Evolutionary conservation across 176 grass and related monocot genomes (phyloP).

Genomic region (Phragmites australis): DNA sequence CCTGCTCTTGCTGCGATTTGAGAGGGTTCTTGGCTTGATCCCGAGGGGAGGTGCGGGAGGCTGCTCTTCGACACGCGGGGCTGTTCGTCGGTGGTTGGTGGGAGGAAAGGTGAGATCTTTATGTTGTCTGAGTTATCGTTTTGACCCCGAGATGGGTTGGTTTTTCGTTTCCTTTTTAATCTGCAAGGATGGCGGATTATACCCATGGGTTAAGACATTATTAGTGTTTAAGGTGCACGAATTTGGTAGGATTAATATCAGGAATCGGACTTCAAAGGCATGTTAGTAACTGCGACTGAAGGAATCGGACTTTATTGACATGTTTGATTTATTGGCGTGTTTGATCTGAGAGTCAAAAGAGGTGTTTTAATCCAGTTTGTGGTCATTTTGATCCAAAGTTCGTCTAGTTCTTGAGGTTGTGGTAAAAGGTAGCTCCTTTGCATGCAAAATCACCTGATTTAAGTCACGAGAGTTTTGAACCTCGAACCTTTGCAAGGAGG

Average conservation of each 20-base stretch:
- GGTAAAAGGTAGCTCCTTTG: conserved; percentile 7
- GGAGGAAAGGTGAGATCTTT: conserved; percentile 46
- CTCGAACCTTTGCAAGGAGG: conserved; percentile 1
- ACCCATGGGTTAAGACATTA: too few relatives aligned
- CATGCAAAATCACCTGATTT: conserved; percentile 14
- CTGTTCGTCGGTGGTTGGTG: conserved; percentile 11
- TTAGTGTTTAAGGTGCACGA: too few relatives aligned
- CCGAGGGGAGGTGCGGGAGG: neutral
- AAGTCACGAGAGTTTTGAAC: conserved; percentile 8
- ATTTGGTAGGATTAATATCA: too few relatives aligned
- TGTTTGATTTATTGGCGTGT: too few relatives aligned
- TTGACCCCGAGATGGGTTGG: conserved; percentile 7
- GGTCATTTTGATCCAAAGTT: conserved; percentile 14
- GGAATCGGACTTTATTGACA: too few relatives aligned
- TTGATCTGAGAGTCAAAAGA: too few relatives aligned
- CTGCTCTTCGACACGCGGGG: neutral
- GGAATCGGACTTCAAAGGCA: too few relatives aligned
- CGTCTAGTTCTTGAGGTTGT: too few relatives aligned
- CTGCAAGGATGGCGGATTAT: neutral
- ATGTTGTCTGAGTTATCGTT: too few relatives aligned
- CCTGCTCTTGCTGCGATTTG: conserved; percentile 5
- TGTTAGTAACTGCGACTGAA: too few relatives aligned
- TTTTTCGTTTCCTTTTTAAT: neutral
- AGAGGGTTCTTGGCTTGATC: neutral
- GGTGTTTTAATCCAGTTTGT: too few relatives aligned